Conservation (phyloP, 2,329 filamentous ascomycete genomes). For the Dothideomycetidae sp. region DNA sequence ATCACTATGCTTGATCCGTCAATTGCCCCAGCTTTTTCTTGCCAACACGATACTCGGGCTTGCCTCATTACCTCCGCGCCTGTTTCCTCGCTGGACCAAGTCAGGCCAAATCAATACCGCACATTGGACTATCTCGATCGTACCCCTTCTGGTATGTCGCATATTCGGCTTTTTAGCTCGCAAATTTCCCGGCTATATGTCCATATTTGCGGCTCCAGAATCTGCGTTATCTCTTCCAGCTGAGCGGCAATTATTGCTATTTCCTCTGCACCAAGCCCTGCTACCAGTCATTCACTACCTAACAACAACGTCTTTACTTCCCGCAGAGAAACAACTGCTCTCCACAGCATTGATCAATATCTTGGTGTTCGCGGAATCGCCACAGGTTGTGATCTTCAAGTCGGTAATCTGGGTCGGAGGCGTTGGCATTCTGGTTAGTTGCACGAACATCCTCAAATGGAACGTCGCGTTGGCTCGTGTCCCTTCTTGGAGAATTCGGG, state of each 20-base stretch:
- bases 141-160: slow-evolving; percentile 48
- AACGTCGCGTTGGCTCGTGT: slow-evolving; percentile 75
- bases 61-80: slow-evolving; percentile 55
- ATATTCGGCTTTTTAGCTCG: slow-evolving; percentile 26
- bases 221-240: slow-evolving; percentile 25
- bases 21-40: slow-evolving; percentile 48
- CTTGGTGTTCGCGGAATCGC: slow-evolving; percentile 57
- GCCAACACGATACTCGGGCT: slow-evolving; percentile 73
- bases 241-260: slow-evolving; percentile 52
- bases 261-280: slow-evolving; percentile 69
- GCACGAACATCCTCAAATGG: slow-evolving; percentile 63
- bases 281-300: slow-evolving; percentile 61
- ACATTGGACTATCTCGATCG: slow-evolving; percentile 67
- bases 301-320: slow-evolving; percentile 75
- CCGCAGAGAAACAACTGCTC: slow-evolving; percentile 75
- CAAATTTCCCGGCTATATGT: slow-evolving; percentile 21
- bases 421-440: slow-evolving; percentile 56
- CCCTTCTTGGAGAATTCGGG: slow-evolving; percentile 74
- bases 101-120: slow-evolving; percentile 46
- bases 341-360: slow-evolving; percentile 73
- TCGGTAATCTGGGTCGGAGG: slow-evolving; percentile 46
- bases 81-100: slow-evolving; percentile 52
- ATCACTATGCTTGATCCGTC: slow-evolving; percentile 55
- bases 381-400: slow-evolving; percentile 31
- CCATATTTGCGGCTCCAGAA: slow-evolving; percentile 21